A percentile compares a stretch with the other conserved stretches of the same genome.
These are phyloP conservation scores for Solanum aculeatissimum DNA, from an alignment of 305 asterid species.

Conservation along the genomic window DNA sequence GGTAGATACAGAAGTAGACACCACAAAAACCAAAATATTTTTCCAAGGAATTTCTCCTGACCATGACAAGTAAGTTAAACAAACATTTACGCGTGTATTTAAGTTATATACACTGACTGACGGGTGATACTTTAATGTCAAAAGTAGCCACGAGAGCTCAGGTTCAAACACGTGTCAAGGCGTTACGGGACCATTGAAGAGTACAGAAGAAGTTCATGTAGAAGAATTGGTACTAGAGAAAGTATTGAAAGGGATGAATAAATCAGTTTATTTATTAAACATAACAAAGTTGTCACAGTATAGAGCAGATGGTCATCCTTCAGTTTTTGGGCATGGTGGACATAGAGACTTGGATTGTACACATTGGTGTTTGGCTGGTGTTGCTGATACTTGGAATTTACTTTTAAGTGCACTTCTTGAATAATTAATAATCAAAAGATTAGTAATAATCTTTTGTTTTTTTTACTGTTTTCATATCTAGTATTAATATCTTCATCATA, in stretches of 20 bases:
- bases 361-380: slow-evolving; percentile 9
- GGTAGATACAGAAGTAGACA: slow-evolving; percentile 2
- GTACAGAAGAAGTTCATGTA: not conserved
- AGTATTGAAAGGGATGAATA: not conserved
- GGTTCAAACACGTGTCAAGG: not conserved
- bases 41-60: slow-evolving; percentile 15
- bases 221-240: not conserved
- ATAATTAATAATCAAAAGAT: not conserved
- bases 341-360: slow-evolving; percentile 3
- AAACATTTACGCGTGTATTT: not conserved
- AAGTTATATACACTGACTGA: not conserved
- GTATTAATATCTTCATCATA: not conserved
- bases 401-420: slow-evolving; percentile 10
- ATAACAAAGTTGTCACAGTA: slow-evolving; percentile 1
- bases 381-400: slow-evolving; percentile 3
- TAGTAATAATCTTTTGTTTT: not conserved
- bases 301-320: slow-evolving; percentile 4
- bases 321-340: slow-evolving; percentile 11
- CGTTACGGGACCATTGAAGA: not conserved
- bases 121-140: not conserved
- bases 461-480: not conserved
- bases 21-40: slow-evolving; percentile 1
- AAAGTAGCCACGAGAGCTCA: not conserved
- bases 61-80: not conserved
- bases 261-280: not conserved